Evolutionary conservation across 1,284 basidiomycete species (phyloP).

Genomic region (Ustilago tritici): DNA sequence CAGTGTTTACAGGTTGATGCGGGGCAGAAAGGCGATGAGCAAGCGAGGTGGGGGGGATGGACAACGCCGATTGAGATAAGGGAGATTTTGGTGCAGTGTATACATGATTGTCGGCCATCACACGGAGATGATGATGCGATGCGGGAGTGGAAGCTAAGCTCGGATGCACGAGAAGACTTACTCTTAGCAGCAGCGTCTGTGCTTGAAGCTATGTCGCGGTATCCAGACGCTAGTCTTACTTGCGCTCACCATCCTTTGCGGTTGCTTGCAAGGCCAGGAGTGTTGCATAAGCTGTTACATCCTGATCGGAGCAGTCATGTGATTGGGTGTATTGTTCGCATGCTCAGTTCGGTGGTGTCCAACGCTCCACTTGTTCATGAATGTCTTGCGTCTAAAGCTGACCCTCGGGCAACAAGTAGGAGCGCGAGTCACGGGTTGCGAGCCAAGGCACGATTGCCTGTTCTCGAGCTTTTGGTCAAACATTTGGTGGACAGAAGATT

Average conservation of each 20-base stretch:
- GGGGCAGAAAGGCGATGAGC: conserved; percentile 6
- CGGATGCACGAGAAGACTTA: conserved; percentile 35
- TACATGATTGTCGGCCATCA: conserved; percentile 30
- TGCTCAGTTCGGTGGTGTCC: conserved; percentile 29
- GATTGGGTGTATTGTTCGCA: conserved; percentile 26
- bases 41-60: conserved; percentile 6
- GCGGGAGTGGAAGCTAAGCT: conserved; percentile 16
- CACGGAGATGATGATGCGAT: not conserved
- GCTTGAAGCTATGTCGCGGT: conserved; percentile 31
- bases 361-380: conserved; percentile 43
- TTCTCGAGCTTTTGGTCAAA: conserved; percentile 57
- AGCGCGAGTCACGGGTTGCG: conserved; percentile 8
- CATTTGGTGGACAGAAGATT: conserved; percentile 59
- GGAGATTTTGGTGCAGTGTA: conserved; percentile 41
- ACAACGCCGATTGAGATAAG: conserved; percentile 33
- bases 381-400: conserved; percentile 32
- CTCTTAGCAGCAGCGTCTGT: conserved; percentile 28
- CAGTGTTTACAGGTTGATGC: conserved; percentile 30
- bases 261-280: conserved; percentile 26
- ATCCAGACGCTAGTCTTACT: conserved; percentile 12
- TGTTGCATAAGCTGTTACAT: conserved; percentile 40
- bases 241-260: conserved; percentile 25
- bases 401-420: not conserved
- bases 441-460: conserved; percentile 45
- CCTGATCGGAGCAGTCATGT: conserved; percentile 28